Evolutionary conservation across 371 early-diverging fungal genomes (phyloP), one percentile per base, ranked within the genome.

Genomic region (Mucor racemosus): DNA sequence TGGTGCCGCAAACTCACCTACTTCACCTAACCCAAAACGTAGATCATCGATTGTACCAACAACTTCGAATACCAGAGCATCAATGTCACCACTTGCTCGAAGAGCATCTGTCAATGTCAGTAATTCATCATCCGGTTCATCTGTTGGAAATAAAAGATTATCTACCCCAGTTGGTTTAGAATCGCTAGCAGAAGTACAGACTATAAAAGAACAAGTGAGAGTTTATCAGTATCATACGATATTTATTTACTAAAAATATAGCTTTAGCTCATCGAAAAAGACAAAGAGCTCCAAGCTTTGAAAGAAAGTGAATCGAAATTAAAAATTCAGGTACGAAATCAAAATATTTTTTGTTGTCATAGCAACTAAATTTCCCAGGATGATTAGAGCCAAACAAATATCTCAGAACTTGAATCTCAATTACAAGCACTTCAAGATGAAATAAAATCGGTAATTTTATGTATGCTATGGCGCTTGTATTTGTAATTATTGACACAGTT

Each of bases 201-300:
- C 72, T n/a, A 66, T 80, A 26, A 72, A 77, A 39, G 65, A 74
- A 31, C 67, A 74, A 58, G 76, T 74, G 60, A 15, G 35, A 19
- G 46, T 54, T 19, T 11, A n/a, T 17, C 14, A 65, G 21, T 17
- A 11, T 14, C 8, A 53, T n/a, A 38, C 21, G n/a, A 8, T 26
- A 0, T 4, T 17, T 6, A 19, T 3, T 17, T 7, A 39, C 14
- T 40, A 41, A 1, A 38, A 56, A 7, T 33, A 8, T 46, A 2
- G 5, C 19, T 53, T 44, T 26, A 63, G 31, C 34, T 78, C 33
- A 67, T 64, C 13, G 66, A 76, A 55, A 71, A 74, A 31, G 71
- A 80, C 33, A 57, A 63, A 13, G 44, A 72, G 41, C 44, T 81
- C 14, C 58, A 78, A 17, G 71, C 64, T 14, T 61, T 81, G 31